Evolutionary conservation across 2,329 filamentous ascomycete species (phyloP).

Genomic region (Pseudocercospora macadamiae): DNA sequence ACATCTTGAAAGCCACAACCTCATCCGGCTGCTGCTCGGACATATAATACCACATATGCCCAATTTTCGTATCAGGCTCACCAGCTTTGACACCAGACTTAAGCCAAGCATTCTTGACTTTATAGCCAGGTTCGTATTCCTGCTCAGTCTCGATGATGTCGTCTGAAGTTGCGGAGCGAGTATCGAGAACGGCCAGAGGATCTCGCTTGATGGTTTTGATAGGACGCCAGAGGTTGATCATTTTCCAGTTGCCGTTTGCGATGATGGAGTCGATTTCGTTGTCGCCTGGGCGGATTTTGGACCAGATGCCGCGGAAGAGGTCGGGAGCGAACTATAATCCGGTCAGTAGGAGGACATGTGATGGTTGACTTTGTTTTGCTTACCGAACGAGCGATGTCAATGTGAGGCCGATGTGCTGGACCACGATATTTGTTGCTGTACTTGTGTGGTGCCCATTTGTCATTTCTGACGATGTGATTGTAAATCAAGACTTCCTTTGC

Average conservation of each 20-base stretch:
- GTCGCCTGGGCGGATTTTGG: neutral
- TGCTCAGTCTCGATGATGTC: neutral
- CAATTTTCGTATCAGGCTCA: neutral
- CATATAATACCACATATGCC: neutral
- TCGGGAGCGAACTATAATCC: neutral
- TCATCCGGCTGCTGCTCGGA: neutral
- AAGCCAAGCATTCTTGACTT: neutral
- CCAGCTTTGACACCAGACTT: neutral
- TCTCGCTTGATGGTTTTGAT: slow-evolving; percentile 1
- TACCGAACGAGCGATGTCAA: neutral
- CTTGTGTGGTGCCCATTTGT: neutral
- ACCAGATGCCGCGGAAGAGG: neutral
- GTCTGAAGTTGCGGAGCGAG: neutral
- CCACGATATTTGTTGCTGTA: neutral
- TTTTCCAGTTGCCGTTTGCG: neutral
- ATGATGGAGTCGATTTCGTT: neutral
- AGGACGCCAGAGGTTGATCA: slow-evolving; percentile 4
- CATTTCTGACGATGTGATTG: neutral
- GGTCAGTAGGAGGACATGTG: neutral
- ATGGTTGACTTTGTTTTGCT: neutral
- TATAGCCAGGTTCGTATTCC: neutral
- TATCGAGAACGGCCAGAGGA: neutral
- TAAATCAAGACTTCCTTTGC: neutral
- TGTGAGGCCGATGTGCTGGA: neutral
- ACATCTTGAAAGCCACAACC: neutral